Evolutionary conservation across 1,139 yeast genomes (phyloP).

Genomic region (Nakaseomyces delphensis): DNA sequence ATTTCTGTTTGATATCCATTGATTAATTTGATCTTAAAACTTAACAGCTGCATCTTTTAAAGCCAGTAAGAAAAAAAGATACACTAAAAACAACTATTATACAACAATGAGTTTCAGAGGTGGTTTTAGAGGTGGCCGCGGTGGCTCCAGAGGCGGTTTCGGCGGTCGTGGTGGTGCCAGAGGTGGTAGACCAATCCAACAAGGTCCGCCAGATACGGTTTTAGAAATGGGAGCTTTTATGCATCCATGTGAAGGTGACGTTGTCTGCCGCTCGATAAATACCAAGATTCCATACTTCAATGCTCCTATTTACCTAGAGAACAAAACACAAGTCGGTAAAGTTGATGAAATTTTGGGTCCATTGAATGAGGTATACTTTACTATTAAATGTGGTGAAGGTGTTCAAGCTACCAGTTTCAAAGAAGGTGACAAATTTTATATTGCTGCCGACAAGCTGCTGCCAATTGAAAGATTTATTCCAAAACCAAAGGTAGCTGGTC

Average conservation of each 20-base stretch:
- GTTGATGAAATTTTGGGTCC: constrained; percentile 98
- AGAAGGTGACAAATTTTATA: constrained; percentile 91
- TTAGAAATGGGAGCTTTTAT: constrained; percentile 90
- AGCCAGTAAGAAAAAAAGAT: neutral
- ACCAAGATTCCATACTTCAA: constrained; percentile 95
- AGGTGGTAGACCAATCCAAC: constrained; percentile 21
- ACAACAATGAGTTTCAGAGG: constrained; percentile 23
- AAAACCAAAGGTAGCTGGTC: constrained; percentile 74
- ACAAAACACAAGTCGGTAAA: constrained; percentile 91
- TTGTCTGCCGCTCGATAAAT: constrained; percentile 91
- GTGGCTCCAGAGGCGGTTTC: constrained; percentile 30
- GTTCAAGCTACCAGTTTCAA: constrained; percentile 89
- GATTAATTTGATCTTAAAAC: neutral
- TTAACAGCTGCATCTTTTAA: neutral
- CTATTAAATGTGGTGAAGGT: constrained; percentile 93
- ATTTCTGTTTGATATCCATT: neutral
- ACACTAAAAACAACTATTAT: neutral
- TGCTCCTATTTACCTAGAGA: constrained; percentile 95
- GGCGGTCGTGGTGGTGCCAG: constrained; percentile 26
- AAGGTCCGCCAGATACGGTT: constrained; percentile 79
- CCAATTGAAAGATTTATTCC: constrained; percentile 96
- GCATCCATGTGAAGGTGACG: constrained; percentile 94
- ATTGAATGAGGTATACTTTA: constrained; percentile 90
- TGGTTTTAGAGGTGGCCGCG: constrained; percentile 29
- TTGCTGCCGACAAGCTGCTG: constrained; percentile 88